Base-by-base conservation (phyloP, 169 alveolate genomes). In the Cryptosporidium meleagridis region DNA sequence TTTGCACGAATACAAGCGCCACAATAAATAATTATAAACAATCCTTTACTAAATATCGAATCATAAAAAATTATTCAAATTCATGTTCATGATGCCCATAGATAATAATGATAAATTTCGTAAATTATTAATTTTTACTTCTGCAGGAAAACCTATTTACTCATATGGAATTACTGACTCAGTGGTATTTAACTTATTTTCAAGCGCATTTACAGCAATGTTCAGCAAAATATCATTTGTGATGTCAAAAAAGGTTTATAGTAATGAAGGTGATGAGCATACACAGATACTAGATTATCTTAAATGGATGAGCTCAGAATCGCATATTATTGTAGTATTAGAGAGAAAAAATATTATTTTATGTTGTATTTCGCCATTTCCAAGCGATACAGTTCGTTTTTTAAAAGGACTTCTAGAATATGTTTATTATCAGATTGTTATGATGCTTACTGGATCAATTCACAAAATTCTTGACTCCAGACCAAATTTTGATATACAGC, bases 121-220 rank as follows among this genome's bases (percentile, higher is more conserved):
- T 23, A 21, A 29, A 31, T 31, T 80, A 45, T 10, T 80, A 2
- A 26, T 80, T 61, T 80, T 80, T 39, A 80, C 75, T 48, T 62
- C 89, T 26, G 89, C 89, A 41, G 89, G 89, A 41, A 80, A 80
- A 51, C 89, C 89, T 26, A 80, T 80, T 18, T 80, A 80, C 35
- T 80, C 89, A 21, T 48, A 61, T 80, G 89, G 89, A 41, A 14
- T 80, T 12, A 33, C 37, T 37, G 69, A 44, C 12, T 69, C 6
- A 48, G 67, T 26, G 8, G 8, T 35, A 16, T 44, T 44, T 45
- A 62, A 35, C 75, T 9, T 80, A 5, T 59, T 62, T 29, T 62
- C 89, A 58, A 80, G 89, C 41, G 35, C 89, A 8, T 44, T 80
- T 14, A 41, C 80, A 41, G 89, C 89, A 0, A 26, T 80, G 39